Percentiles rank a stretch among this genome's conserved stretches.
phyloP scores from a whole-genome alignment of 2,329 filamentous ascomycete genomes.

The Colletotrichum kahawae region DNA sequence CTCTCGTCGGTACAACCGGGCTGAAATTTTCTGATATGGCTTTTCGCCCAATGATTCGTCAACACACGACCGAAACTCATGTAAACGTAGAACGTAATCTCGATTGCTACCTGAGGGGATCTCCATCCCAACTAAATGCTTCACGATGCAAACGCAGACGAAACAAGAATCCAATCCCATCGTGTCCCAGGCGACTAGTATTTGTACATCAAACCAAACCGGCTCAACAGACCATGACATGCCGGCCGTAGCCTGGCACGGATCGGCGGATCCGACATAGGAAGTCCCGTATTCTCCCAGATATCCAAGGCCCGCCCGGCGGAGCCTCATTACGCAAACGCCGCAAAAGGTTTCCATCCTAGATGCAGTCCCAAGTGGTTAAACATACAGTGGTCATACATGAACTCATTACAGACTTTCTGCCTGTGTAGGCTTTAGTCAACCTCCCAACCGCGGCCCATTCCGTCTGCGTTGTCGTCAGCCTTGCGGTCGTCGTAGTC shows the following conservation, averaged over 20 bases:
- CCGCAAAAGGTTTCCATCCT: slow-evolving; percentile 6
- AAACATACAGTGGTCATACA: slow-evolving; percentile 20
- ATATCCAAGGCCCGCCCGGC: slow-evolving; percentile 2
- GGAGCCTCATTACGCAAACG: neutral
- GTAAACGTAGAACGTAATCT: neutral
- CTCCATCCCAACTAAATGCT: neutral
- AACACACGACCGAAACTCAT: neutral
- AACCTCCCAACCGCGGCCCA: slow-evolving; percentile 20
- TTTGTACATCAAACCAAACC: neutral
- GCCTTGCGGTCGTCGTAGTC: slow-evolving; percentile 20
- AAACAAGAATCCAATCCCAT: neutral
- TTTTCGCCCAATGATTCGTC: neutral
- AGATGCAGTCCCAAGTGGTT: neutral
- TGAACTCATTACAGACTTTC: slow-evolving; percentile 8
- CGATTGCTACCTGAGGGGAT: neutral
- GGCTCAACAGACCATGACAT: neutral
- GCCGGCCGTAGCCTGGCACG: neutral
- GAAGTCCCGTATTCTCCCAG: neutral
- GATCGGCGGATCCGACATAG: neutral
- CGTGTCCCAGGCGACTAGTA: neutral
- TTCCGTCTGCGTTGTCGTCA: slow-evolving; percentile 11
- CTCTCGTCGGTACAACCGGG: neutral
- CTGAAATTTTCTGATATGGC: neutral
- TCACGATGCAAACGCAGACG: neutral
- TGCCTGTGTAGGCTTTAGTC: slow-evolving; percentile 16